Evolutionary conservation across 2,329 filamentous ascomycete genomes (phyloP).

Genomic region (Neopestalotiopsis sp.): DNA sequence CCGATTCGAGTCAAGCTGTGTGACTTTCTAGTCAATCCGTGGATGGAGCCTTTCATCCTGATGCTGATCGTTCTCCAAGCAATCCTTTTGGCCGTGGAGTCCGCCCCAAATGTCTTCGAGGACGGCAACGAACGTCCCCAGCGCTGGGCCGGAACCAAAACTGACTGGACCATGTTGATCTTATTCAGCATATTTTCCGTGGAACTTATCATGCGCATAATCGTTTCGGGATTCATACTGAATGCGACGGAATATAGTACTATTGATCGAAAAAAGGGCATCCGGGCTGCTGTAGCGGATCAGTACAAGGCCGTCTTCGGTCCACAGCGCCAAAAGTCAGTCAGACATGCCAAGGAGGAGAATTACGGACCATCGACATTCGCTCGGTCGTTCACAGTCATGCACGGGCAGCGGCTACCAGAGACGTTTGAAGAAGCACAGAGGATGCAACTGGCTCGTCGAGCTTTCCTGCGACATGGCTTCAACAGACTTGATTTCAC

Average conservation of each 20-base stretch:
- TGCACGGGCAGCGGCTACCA: constrained; percentile 64
- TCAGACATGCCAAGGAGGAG: constrained; percentile 56
- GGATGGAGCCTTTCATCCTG: constrained; percentile 85
- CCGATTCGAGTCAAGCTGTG: constrained; percentile 76
- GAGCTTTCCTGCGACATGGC: constrained; percentile 91
- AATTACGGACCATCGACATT: constrained; percentile 67
- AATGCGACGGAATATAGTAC: constrained; percentile 94
- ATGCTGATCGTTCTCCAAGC: constrained; percentile 88
- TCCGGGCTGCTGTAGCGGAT: constrained; percentile 75
- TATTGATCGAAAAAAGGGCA: constrained; percentile 77
- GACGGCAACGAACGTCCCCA: constrained; percentile 64
- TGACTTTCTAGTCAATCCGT: constrained; percentile 83
- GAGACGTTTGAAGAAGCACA: constrained; percentile 78
- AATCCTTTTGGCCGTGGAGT: constrained; percentile 84
- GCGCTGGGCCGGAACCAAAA: constrained; percentile 67
- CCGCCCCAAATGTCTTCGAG: constrained; percentile 72
- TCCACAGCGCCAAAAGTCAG: constrained; percentile 76
- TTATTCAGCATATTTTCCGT: constrained; percentile 91
- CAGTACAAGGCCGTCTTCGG: constrained; percentile 82
- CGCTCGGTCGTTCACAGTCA: constrained; percentile 78
- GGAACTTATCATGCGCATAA: constrained; percentile 80
- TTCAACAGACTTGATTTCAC: constrained; percentile 97
- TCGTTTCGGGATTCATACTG: constrained; percentile 91
- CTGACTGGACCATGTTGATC: constrained; percentile 81
- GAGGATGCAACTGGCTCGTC: constrained; percentile 82